Conservation (phyloP, 169 alveolate genomes). For the Eimeria mitis region DNA sequence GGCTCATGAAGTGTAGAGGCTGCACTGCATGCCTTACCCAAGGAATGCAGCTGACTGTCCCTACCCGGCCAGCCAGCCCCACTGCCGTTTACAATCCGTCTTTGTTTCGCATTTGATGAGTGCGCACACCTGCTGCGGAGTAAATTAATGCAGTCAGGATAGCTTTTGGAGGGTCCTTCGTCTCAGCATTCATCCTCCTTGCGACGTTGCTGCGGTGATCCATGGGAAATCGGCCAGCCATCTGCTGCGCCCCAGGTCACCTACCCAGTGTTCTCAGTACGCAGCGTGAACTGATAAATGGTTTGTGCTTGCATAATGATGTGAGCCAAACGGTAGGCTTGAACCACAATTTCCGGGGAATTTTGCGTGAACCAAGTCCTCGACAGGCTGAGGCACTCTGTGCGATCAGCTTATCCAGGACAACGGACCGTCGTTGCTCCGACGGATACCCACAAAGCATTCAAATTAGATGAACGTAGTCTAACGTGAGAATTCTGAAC, state of each 20-base stretch:
- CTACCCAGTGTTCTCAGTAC: neutral
- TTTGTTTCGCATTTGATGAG: neutral
- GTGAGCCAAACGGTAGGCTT: neutral
- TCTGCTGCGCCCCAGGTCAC: slow-evolving; percentile 22
- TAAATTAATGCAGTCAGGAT: neutral
- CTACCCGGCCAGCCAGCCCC: slow-evolving; percentile 31
- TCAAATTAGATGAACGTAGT: neutral
- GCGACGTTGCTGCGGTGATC: neutral
- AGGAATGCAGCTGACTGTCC: neutral
- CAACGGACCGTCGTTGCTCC: neutral
- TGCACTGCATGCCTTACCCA: neutral
- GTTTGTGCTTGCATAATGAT: neutral
- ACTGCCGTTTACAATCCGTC: neutral
- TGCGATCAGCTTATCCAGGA: neutral
- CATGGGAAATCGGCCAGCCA: neutral
- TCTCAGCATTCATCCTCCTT: neutral
- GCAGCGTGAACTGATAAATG: neutral
- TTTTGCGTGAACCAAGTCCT: neutral
- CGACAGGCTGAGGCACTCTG: neutral
- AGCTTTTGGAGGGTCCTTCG: neutral
- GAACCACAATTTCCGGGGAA: neutral
- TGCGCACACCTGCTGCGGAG: slow-evolving; percentile 9
- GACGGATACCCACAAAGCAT: neutral
- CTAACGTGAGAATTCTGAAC: neutral
- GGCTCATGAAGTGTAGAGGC: neutral